Conservation (phyloP, 2,329 filamentous ascomycete genomes). For the Fusarium tanahbumbuense region DNA sequence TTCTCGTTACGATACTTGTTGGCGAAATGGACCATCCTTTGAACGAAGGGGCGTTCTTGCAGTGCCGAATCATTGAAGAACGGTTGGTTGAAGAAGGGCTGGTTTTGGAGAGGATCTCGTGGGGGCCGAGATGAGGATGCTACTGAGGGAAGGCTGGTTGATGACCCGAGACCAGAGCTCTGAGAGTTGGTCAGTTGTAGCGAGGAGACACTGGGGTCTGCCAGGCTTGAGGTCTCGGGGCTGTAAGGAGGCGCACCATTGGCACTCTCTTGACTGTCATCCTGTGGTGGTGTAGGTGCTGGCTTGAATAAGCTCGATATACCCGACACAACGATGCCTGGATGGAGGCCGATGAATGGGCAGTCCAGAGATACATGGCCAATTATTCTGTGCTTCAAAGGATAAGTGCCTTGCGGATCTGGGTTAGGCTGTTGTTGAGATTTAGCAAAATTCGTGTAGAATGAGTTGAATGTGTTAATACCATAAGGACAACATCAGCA, state of each 20-base stretch:
- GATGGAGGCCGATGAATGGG: conserved; percentile 89
- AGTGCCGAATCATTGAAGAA: conserved; percentile 81
- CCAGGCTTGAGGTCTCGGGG: conserved; percentile 1
- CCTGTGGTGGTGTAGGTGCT: conserved; percentile 47
- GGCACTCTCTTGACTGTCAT: conserved; percentile 11
- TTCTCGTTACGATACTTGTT: conserved; percentile 81
- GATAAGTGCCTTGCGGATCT: conserved; percentile 50
- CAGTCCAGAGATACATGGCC: conserved; percentile 87
- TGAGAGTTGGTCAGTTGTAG: conserved; percentile 36
- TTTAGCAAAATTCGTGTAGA: conserved; percentile 1
- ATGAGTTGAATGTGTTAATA: conserved; percentile 43
- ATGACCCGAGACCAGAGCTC: conserved; percentile 26
- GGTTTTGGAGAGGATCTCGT: conserved; percentile 75
- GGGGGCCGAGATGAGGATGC: conserved; percentile 32
- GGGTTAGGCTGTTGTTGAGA: conserved; percentile 46
- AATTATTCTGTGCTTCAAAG: conserved; percentile 79
- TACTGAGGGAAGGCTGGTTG: conserved; percentile 36
- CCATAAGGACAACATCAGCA: conserved; percentile 80
- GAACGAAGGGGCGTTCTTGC: conserved; percentile 75
- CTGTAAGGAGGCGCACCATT: conserved; percentile 11
- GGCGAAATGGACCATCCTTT: conserved; percentile 78
- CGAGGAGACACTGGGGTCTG: conserved; percentile 34
- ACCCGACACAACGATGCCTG: conserved; percentile 85
- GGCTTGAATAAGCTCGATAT: conserved; percentile 79
- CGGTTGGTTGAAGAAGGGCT: conserved; percentile 77